Percentiles rank a stretch among this genome's conserved stretches.
phyloP scores from a whole-genome alignment of 306 rosid genomes.

The Abrus precatorius region DNA sequence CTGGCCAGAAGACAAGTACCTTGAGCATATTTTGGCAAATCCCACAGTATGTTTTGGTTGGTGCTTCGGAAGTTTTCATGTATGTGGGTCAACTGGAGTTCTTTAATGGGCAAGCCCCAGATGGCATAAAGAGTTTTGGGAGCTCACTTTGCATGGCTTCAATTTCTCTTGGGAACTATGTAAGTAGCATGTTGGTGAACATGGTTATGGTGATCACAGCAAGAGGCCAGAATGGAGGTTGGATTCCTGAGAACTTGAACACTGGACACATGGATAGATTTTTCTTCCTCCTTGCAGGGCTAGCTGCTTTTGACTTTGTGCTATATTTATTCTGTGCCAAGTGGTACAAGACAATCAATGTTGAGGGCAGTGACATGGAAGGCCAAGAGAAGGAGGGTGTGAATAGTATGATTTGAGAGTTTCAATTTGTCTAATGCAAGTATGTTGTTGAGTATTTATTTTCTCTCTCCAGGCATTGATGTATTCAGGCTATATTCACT shows the following conservation, averaged over 20 bases:
- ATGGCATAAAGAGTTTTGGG: slow-evolving; percentile 71
- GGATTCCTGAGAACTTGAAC: slow-evolving; percentile 70
- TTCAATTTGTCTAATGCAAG: neutral
- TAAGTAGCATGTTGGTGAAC: slow-evolving; percentile 66
- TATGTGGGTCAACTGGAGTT: slow-evolving; percentile 72
- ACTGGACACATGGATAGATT: slow-evolving; percentile 71
- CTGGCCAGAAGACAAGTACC: slow-evolving; percentile 57
- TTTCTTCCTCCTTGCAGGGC: slow-evolving; percentile 63
- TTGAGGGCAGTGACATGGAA: slow-evolving; percentile 37
- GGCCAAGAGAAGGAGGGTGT: slow-evolving; percentile 19
- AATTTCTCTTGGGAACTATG: slow-evolving; percentile 72
- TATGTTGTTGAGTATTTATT: neutral
- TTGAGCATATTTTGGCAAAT: slow-evolving; percentile 66
- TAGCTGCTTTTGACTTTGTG: slow-evolving; percentile 62
- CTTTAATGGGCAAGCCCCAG: slow-evolving; percentile 71
- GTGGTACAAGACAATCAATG: slow-evolving; percentile 57
- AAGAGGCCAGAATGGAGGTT: slow-evolving; percentile 53
- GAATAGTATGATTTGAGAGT: slow-evolving; percentile 25
- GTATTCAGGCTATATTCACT: neutral
- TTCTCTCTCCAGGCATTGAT: slow-evolving; percentile 1
- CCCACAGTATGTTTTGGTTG: slow-evolving; percentile 71
- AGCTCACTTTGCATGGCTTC: slow-evolving; percentile 83
- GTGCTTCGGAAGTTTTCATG: slow-evolving; percentile 76
- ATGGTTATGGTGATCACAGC: slow-evolving; percentile 61
- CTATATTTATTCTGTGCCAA: slow-evolving; percentile 61